phyloP scores from a whole-genome alignment of 805 yeast genomes.

The Yarrowia hollandica region DNA sequence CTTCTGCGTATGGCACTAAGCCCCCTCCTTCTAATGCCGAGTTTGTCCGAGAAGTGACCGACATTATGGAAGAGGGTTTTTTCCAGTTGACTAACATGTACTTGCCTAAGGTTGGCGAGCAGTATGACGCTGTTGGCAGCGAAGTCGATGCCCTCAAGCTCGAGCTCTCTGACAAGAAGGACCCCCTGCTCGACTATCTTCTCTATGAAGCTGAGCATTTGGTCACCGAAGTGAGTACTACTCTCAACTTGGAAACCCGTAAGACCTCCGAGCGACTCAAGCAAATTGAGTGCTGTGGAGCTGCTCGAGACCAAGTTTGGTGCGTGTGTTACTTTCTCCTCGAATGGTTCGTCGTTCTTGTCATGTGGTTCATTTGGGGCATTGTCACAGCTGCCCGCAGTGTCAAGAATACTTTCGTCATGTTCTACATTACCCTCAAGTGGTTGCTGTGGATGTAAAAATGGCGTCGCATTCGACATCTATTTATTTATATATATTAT shows the following conservation, averaged over 20 bases:
- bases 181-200: constrained; percentile 34
- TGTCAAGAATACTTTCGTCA: constrained; percentile 25
- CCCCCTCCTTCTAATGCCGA: constrained; percentile 28
- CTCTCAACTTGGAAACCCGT: constrained; percentile 35
- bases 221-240: constrained; percentile 36
- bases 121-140: constrained; percentile 29
- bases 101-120: constrained; percentile 30
- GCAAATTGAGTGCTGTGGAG: constrained; percentile 32
- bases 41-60: constrained; percentile 28
- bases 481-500: constrained; percentile 4
- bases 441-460: constrained; percentile 37
- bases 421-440: constrained; percentile 26
- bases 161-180: constrained; percentile 32
- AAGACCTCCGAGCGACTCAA: constrained; percentile 35
- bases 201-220: constrained; percentile 36
- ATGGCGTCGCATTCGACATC: not conserved
- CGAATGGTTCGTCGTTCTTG: constrained; percentile 34
- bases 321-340: constrained; percentile 33
- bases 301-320: constrained; percentile 32
- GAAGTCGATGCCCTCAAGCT: constrained; percentile 32
- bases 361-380: constrained; percentile 38
- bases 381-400: constrained; percentile 32
- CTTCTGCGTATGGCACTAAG: constrained; percentile 22
- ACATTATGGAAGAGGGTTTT: constrained; percentile 30
- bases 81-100: constrained; percentile 15